Base-by-base conservation (phyloP, 2,329 filamentous ascomycete species). In the Cryphonectria parasitica region DNA sequence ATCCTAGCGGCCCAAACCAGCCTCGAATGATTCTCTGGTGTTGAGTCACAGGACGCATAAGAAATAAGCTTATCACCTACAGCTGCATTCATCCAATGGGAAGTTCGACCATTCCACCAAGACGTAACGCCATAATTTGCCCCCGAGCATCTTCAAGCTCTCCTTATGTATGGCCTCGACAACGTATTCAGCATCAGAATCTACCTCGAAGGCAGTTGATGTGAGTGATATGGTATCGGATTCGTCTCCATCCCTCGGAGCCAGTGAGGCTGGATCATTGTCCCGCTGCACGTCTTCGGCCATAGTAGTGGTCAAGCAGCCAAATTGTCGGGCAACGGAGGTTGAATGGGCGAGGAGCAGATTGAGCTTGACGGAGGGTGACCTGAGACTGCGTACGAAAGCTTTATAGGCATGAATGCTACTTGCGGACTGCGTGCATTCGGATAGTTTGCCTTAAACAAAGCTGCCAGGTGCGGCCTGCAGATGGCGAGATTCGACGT, bases 61-160 rank as follows among this genome's bases (percentile, higher is more conserved):
- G 22, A 36, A 36, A 36, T 15, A 11, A 36, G 58, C 8, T 39
- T 25, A 7, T 22, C 31, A 39, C 63, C 2, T 45, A 64, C 87
- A 89, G 0, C 87, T 89, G 69, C 84, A 83, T 70, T 86, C 78
- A n/a, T 87, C 78, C 6, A 89, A 72, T 1, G 83, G 81, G 75
- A 90, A 94, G 1, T 82, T 85, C 36, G 83, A 81, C 91, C 91
- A 94, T 71, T 87, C 85, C 31, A 92, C 85, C 1, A 94, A 83
- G 76, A 89, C 93, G 11, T n/a, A 22, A 11, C 49, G 41, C 34
- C 81, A 75, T 39, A 75, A 78, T 22, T 77, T 75, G 6, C 79
- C 79, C 5, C 80, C 73, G 4, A 76, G 36, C 43, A 68, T 11
- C 78, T 72, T 1, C 74, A 72, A 19, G 79, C 36, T 79, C 75